Percentiles rank a stretch among this genome's conserved stretches.
Evolutionary conservation across 495 filamentous ascomycete genomes (phyloP).

Genomic region (Lasiosphaeria ovina): DNA sequence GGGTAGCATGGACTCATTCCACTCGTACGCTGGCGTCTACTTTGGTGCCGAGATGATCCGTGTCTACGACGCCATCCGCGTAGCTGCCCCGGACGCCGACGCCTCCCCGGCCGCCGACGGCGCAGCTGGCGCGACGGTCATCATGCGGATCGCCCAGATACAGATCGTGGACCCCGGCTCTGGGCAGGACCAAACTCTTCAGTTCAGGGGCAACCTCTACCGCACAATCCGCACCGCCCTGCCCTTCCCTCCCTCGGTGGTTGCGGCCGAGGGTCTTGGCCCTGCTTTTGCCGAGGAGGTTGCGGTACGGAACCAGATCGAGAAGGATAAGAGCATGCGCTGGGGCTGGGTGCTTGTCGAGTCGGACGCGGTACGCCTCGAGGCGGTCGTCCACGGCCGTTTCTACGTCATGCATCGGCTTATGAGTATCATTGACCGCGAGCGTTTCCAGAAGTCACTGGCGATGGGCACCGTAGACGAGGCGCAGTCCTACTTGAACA

Average conservation of each 20-base stretch:
- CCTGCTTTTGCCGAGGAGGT: conserved; percentile 37
- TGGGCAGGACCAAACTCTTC: conserved; percentile 20
- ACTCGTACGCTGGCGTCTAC: conserved; percentile 36
- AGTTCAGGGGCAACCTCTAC: conserved; percentile 31
- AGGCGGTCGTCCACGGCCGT: conserved; percentile 36
- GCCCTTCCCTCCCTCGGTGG: conserved; percentile 13
- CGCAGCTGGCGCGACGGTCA: conserved; percentile 14
- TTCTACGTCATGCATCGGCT: conserved; percentile 44
- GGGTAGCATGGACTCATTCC: conserved; percentile 7
- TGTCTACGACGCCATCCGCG: conserved; percentile 39
- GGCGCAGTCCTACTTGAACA: conserved; percentile 41
- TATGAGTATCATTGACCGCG: conserved; percentile 32
- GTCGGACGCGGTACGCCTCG: conserved; percentile 21
- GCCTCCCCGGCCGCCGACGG: conserved; percentile 18
- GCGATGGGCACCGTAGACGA: conserved; percentile 28
- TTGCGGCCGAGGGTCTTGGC: conserved; percentile 24
- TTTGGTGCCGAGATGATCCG: conserved; percentile 46
- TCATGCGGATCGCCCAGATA: conserved; percentile 36
- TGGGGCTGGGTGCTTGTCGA: conserved; percentile 35
- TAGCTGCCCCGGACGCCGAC: conserved; percentile 12
- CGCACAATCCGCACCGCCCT: conserved; percentile 16
- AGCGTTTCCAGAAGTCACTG: conserved; percentile 22
- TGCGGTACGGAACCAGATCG: conserved; percentile 32
- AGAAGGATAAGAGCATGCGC: conserved; percentile 17
- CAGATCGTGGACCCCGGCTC: conserved; percentile 15